These are phyloP conservation scores for Heritiera fomes DNA, from an alignment of 345 rosid genomes.

Conservation along the genomic window DNA sequence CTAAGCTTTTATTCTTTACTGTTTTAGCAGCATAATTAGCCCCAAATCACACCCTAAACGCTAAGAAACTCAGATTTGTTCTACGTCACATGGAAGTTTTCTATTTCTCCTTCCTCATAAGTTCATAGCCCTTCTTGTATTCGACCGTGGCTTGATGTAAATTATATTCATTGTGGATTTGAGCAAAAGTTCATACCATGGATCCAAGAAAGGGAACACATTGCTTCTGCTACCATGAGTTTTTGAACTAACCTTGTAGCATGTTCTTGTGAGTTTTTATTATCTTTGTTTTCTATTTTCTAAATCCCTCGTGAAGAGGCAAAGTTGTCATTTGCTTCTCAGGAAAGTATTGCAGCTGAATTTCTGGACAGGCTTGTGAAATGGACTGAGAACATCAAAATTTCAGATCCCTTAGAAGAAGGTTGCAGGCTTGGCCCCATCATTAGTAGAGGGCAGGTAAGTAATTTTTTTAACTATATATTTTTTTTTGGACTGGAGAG, in stretches of 20 bases:
- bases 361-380: slow-evolving; percentile 73
- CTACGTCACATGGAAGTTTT: neutral
- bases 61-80: too few relatives aligned
- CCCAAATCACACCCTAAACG: too few relatives aligned
- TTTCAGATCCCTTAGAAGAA: slow-evolving; percentile 89
- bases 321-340: slow-evolving; percentile 25
- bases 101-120: neutral
- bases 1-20: too few relatives aligned
- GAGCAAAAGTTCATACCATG: neutral
- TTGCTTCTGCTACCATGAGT: neutral
- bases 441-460: slow-evolving; percentile 83
- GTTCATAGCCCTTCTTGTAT: neutral
- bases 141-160: neutral
- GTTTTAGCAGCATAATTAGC: too few relatives aligned
- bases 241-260: slow-evolving; percentile 2
- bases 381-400: slow-evolving; percentile 79
- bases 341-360: slow-evolving; percentile 79
- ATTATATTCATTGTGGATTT: neutral
- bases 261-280: neutral
- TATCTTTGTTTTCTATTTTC: neutral
- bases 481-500: neutral
- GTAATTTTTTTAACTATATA: neutral
- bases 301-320: neutral
- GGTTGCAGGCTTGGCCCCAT: slow-evolving; percentile 97
- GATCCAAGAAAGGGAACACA: neutral